phyloP scores from a whole-genome alignment of 139 green algal species.

The Haematococcus lacustris region DNA sequence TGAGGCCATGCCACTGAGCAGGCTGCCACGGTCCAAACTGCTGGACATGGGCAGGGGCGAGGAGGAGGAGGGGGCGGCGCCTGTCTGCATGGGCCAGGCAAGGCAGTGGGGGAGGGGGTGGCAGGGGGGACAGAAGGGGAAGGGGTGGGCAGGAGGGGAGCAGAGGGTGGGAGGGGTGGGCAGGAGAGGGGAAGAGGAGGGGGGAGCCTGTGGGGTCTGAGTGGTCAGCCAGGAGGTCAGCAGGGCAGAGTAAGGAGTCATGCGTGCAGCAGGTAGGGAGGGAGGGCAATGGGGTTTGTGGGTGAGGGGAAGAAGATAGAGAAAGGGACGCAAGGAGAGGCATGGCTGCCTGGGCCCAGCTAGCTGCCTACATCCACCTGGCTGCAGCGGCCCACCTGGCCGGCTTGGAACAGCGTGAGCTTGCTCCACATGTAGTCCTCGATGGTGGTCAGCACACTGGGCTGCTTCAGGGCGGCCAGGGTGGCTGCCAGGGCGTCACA shows the following conservation, averaged over 20 bases:
- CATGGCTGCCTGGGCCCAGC: neutral
- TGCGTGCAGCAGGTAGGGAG: neutral
- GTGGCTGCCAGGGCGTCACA: constrained; percentile 50
- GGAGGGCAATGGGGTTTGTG: neutral
- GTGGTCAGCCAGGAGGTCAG: no score
- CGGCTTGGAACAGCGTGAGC: constrained; percentile 48
- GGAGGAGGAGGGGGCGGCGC: neutral
- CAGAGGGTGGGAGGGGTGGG: no score
- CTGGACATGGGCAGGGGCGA: neutral
- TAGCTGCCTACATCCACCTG: neutral
- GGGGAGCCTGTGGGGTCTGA: no score
- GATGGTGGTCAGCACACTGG: constrained; percentile 73
- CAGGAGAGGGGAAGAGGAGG: no score
- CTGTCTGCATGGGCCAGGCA: no score
- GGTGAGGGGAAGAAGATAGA: neutral
- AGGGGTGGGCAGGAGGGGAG: no score
- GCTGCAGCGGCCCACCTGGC: neutral
- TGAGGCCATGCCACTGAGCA: neutral
- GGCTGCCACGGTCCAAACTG: neutral
- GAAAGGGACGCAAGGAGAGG: neutral
- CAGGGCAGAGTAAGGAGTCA: neutral
- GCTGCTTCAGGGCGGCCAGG: constrained; percentile 23
- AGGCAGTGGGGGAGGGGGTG: no score
- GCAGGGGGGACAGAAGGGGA: no score
- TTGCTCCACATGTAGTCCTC: constrained; percentile 91